Base-by-base conservation (phyloP, 2,329 filamentous ascomycete genomes). In the Exophiala spinifera region DNA sequence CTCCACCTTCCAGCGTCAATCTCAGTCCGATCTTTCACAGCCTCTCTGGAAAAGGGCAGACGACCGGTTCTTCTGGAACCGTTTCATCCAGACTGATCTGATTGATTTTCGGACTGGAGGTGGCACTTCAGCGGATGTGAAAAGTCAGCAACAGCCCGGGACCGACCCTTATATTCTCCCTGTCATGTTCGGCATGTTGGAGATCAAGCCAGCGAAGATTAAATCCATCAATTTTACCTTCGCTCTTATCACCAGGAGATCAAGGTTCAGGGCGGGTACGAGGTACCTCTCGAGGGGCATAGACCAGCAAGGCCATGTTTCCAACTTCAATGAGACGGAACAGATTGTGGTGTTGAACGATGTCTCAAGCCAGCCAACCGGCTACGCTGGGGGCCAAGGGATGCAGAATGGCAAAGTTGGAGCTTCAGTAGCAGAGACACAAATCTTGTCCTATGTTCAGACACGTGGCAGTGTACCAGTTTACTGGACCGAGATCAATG, bases 51-150 rank as follows among this genome's bases (percentile, higher is more conserved):
- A 88, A 77, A 81, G 91, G 63, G 87, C 92, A 60, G 94, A 99
- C 71, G 91, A 97, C 69, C 89, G 94, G 61, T 99, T 99, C 79
- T 99, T 96, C 78, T 99, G 92, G 90, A 99, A 99, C 74, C 86
- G 87, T 61, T 95, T 96, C 71, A 81, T 97, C 46, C 89, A 92
- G 70, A 87, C 88, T 6, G 91, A 96, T 66, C 74, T 99, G 55
- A 96, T 97, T 59, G 85, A 96, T 69, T 95, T 96, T 69, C 85
- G 92, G 57, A 82, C 78, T 28, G 82, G 82, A 2, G 69, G 72
- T 21, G 71, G 72, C 46, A 73, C 73, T 55, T 74, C 76, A 33
- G 74, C 74, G 56, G 75, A 74, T 21, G 65, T 72, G 40, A 70
- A 71, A 31, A 71, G 70, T 60, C 72, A 70, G 17, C 79, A 86